Evolutionary conservation across 768 basidiomycete genomes (phyloP), one percentile per base, ranked within the genome.

Genomic region (Termitomyces sp.): DNA sequence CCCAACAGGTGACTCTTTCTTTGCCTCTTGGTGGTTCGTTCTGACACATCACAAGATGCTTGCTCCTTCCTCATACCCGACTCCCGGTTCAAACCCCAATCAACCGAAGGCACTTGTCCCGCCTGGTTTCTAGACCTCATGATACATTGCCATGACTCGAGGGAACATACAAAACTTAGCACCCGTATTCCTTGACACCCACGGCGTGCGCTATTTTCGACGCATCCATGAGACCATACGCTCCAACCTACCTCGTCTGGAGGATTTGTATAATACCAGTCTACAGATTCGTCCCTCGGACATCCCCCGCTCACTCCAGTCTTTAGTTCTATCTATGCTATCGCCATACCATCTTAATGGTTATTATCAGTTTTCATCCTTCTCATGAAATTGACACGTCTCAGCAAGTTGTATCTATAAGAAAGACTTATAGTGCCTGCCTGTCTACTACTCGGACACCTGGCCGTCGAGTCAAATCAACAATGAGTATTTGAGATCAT

Each of bases 91-190:
- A 36, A 70, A 67, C 52, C 66, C 67, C 31, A 70, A 66, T 58
- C 76, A 77, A 66, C 77, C 76, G 73, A 82, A 81, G 73, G 83
- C 81, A 50, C 75, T 94, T 61, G 86, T 92, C 49, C 92, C 93
- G 18, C 92, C 92, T 57, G 93, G 93, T 51, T 93, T 94, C 75
- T 94, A 74, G 80, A 57, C 50, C 62, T 52, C 62, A 62, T 53
- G 56, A 54, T 37, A 37, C 46, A 52, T 52, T 7, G 18, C 37
- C 54, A 55, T 56, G 46, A 59, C 61, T 51, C 59, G 59, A 60
- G 60, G 60, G 60, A 59, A 54, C 54, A 54, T 54, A 61, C 56
- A 53, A 57, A 62, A 55, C 46, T 60, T 51, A 49, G 50, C 56
- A 58, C 45, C 57, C 62, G 50, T 58, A 54, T 57, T 48, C 37